Percentiles rank a stretch among this genome's conserved stretches.
Conservation (phyloP, 495 filamentous ascomycete genomes). For the Hypoxylon perforatum region DNA sequence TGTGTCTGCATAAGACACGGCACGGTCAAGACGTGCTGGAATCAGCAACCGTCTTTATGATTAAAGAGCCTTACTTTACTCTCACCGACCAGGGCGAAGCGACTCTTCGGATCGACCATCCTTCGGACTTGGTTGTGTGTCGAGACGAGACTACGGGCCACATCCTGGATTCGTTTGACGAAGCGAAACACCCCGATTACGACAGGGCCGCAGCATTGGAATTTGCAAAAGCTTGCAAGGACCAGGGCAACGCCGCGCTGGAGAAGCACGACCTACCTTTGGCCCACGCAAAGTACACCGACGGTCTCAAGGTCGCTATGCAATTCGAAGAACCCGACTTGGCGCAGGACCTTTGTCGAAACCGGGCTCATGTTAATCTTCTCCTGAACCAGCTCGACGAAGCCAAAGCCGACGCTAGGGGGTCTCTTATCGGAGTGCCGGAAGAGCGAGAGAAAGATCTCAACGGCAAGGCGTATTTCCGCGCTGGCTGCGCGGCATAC, state of each 20-base stretch:
- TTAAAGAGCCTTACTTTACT: constrained; percentile 65
- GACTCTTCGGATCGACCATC: constrained; percentile 62
- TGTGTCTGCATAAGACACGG: constrained; percentile 43
- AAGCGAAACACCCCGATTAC: background rate
- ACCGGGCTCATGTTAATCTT: constrained; percentile 42
- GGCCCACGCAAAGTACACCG: constrained; percentile 46
- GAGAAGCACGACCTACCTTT: constrained; percentile 40
- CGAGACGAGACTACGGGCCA: constrained; percentile 1
- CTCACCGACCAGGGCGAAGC: constrained; percentile 51
- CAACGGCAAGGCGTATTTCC: constrained; percentile 57
- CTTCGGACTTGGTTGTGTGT: constrained; percentile 52
- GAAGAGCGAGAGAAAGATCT: constrained; percentile 42
- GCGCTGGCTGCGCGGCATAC: constrained; percentile 56
- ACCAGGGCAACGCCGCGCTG: constrained; percentile 50
- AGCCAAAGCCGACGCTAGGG: constrained; percentile 48
- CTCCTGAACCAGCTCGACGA: constrained; percentile 46
- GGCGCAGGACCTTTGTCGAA: constrained; percentile 28
- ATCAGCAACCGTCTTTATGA: constrained; percentile 46
- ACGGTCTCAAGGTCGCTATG: constrained; percentile 41
- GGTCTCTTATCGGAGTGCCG: constrained; percentile 40
- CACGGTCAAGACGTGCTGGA: constrained; percentile 44
- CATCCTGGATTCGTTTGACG: background rate
- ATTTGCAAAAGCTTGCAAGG: constrained; percentile 45
- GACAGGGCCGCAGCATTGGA: constrained; percentile 19
- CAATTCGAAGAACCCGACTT: constrained; percentile 30